phyloP scores from a whole-genome alignment of 176 grass and related monocot genomes.

The Lolium perenne region DNA sequence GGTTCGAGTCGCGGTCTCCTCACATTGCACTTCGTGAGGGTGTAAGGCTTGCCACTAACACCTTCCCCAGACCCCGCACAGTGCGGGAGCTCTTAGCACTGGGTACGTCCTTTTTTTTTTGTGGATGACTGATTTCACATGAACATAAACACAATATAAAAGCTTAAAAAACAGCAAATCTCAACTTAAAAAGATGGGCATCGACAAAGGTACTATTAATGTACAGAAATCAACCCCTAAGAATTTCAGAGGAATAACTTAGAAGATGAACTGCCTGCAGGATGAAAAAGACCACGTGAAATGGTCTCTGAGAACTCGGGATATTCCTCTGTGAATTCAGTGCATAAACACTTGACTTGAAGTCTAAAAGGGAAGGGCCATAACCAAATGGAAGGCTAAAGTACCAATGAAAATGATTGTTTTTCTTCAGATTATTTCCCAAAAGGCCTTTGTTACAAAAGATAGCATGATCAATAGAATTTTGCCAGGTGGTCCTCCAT shows the following conservation, averaged over 20 bases:
- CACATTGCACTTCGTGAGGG: too few species aligned
- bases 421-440: background rate
- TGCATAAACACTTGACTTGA: background rate
- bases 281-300: background rate
- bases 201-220: background rate
- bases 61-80: background rate
- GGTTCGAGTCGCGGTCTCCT: too few species aligned
- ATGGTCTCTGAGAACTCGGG: background rate
- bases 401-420: background rate
- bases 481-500: background rate
- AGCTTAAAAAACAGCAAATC: conserved; percentile 10
- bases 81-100: too few species aligned
- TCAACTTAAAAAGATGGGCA: background rate
- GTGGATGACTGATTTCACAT: background rate
- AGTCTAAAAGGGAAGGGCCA: background rate
- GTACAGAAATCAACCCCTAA: background rate
- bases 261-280: background rate
- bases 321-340: background rate
- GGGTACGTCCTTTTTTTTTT: background rate
- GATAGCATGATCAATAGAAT: background rate
- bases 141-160: background rate
- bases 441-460: background rate
- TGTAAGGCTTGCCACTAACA: too few species aligned
- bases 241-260: background rate
- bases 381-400: background rate